Evolutionary conservation across 495 filamentous ascomycete genomes (phyloP), one percentile per base, ranked within the genome.

Genomic region (Collariella sp.): DNA sequence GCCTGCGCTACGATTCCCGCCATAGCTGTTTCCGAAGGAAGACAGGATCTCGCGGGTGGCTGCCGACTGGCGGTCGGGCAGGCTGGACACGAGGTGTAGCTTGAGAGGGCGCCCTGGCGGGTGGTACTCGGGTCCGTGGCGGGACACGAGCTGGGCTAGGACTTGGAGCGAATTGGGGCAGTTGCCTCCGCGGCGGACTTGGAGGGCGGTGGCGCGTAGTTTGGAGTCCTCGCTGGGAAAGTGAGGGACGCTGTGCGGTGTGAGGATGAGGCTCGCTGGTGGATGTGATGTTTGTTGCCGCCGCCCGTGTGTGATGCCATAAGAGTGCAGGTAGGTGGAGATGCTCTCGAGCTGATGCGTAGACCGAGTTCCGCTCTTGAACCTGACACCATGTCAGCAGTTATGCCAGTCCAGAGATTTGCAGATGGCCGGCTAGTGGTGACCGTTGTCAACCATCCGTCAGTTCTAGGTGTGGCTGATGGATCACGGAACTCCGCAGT

Each of bases 151-250:
- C 62, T 87, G 83, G 46, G 79, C 74, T 20, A 89, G 70, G 3
- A 89, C 84, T 57, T 87, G 79, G 41, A 86, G 75, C 4, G 79
- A 80, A 56, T 89, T 88, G 31, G 83, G 79, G 54, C 81, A 83
- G 65, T 89, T 89, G 13, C 85, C 84, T 33, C 85, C 85, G 2
- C 84, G 78, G 22, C 84, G 79, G n/a, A 75, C 76, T 41, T 72
- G 67, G 43, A 84, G 58, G 16, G 55, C 71, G 5, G 79, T 76
- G 19, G 84, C 84, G 49, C 85, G 83, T 26, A 86, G 73, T 69
- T 88, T 89, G 42, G 81, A 75, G 73, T 89, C 85, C 67, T 87
- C 85, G 15, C 57, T 66, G 16, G 85, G 85, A 60, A 81, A 89
- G 61, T 80, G 63, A 31, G 80, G 76, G 29, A 85, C 79, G 56